Conservation (phyloP, 176 grass and related monocot species). For the Avena atlantica region DNA sequence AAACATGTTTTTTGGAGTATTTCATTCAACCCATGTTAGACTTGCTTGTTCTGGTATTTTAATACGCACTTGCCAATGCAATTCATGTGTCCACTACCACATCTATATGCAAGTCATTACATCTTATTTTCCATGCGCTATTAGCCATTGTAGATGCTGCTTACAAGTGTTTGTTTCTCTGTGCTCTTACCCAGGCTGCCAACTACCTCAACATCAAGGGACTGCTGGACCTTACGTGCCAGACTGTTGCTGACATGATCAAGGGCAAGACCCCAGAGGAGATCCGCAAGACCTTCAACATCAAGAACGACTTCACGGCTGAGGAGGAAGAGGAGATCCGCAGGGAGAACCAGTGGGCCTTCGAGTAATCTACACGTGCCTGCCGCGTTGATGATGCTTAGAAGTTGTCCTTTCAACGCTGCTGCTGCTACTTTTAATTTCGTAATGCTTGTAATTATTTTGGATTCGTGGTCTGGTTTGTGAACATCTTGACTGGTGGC, state of each 20-base stretch:
- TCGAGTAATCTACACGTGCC: slow-evolving; percentile 12
- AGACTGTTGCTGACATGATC: slow-evolving; percentile 59
- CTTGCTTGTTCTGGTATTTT: too few relatives aligned
- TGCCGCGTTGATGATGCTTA: neutral
- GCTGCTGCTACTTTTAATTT: neutral
- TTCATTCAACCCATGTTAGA: too few relatives aligned
- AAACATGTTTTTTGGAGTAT: too few relatives aligned
- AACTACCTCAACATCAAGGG: slow-evolving; percentile 65
- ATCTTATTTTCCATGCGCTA: neutral
- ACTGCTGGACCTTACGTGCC: slow-evolving; percentile 47
- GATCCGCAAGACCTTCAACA: slow-evolving; percentile 58
- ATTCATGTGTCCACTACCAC: too few relatives aligned
- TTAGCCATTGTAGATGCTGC: neutral
- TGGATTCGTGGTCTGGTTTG: neutral
- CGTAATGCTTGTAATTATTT: slow-evolving; percentile 38
- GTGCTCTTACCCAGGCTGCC: slow-evolving; percentile 42
- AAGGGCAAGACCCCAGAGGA: slow-evolving; percentile 56
- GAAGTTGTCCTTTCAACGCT: neutral
- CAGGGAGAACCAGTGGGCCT: slow-evolving; percentile 65
- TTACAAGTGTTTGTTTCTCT: neutral
- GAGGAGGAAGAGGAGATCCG: slow-evolving; percentile 58
- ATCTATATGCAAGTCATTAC: neutral
- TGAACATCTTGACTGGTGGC: slow-evolving; percentile 1
- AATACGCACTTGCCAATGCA: too few relatives aligned
- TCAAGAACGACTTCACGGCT: slow-evolving; percentile 50